Conservation (phyloP, 1,139 yeast species). For the Hansenula sp. region DNA sequence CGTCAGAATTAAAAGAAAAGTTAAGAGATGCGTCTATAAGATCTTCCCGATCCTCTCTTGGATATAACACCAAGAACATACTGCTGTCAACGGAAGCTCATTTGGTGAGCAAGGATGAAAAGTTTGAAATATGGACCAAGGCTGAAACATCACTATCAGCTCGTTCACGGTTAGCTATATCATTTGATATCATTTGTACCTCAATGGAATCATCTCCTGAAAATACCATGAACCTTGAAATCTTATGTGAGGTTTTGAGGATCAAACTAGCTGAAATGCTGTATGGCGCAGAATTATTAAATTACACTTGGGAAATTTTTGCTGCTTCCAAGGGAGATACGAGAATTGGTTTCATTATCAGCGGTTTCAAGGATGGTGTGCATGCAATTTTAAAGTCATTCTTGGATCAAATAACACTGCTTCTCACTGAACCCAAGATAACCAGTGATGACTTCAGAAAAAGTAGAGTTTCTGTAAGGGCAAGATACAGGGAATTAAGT, state of each 20-base stretch:
- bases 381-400: slow-evolving; percentile 24
- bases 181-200: slow-evolving; percentile 40
- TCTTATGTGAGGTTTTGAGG: slow-evolving; percentile 45
- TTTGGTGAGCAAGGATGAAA: slow-evolving; percentile 23
- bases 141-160: slow-evolving; percentile 26
- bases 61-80: slow-evolving; percentile 26
- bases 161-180: slow-evolving; percentile 30
- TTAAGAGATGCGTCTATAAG: slow-evolving; percentile 25
- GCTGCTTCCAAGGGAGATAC: slow-evolving; percentile 49
- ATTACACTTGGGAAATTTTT: slow-evolving; percentile 50
- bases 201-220: slow-evolving; percentile 27
- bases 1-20: slow-evolving; percentile 5
- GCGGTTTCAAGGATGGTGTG: slow-evolving; percentile 45
- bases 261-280: slow-evolving; percentile 33
- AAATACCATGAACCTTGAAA: slow-evolving; percentile 42
- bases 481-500: slow-evolving; percentile 37
- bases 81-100: slow-evolving; percentile 25
- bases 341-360: slow-evolving; percentile 43
- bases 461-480: slow-evolving; percentile 40
- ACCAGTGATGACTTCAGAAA: slow-evolving; percentile 35
- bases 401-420: slow-evolving; percentile 8
- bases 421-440: slow-evolving; percentile 8
- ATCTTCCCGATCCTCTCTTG: slow-evolving; percentile 28
- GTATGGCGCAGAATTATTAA: slow-evolving; percentile 47
- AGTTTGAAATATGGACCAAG: slow-evolving; percentile 51